phyloP scores from a whole-genome alignment of 345 rosid genomes.

The Acer saccharum region DNA sequence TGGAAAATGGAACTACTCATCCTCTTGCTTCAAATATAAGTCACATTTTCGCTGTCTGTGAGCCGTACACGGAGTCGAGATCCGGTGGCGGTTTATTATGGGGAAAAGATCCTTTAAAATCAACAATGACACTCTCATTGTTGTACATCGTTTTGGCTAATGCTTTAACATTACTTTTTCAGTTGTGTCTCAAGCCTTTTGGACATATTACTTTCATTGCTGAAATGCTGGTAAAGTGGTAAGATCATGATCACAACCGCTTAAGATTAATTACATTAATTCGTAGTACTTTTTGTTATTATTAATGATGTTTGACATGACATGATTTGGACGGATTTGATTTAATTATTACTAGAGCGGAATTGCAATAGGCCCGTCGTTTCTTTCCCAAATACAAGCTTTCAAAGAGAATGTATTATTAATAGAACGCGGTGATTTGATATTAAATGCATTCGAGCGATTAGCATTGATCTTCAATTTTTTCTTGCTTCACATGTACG shows the following conservation, averaged over 20 bases:
- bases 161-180: slow-evolving; percentile 21
- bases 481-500: slow-evolving; percentile 36
- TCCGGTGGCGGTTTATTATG: not conserved
- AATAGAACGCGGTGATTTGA: slow-evolving; percentile 6
- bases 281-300: too few relatives aligned
- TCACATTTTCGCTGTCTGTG: not conserved
- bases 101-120: not conserved
- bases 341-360: slow-evolving; percentile 21
- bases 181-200: slow-evolving; percentile 32
- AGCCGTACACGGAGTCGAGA: not conserved
- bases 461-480: slow-evolving; percentile 35
- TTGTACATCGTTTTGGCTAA: too few relatives aligned
- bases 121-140: too few relatives aligned
- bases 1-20: too few relatives aligned
- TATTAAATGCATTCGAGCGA: slow-evolving; percentile 30
- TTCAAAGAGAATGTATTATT: slow-evolving; percentile 19
- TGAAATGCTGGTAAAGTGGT: slow-evolving; percentile 29
- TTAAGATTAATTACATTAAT: too few relatives aligned
- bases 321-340: too few relatives aligned
- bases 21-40: too few relatives aligned
- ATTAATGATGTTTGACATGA: too few relatives aligned
- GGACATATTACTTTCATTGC: slow-evolving; percentile 34
- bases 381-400: slow-evolving; percentile 29
- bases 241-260: not conserved
- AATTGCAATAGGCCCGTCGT: slow-evolving; percentile 39